Evolutionary conservation across 306 rosid species (phyloP).

Genomic region (Arachis stenosperma): DNA sequence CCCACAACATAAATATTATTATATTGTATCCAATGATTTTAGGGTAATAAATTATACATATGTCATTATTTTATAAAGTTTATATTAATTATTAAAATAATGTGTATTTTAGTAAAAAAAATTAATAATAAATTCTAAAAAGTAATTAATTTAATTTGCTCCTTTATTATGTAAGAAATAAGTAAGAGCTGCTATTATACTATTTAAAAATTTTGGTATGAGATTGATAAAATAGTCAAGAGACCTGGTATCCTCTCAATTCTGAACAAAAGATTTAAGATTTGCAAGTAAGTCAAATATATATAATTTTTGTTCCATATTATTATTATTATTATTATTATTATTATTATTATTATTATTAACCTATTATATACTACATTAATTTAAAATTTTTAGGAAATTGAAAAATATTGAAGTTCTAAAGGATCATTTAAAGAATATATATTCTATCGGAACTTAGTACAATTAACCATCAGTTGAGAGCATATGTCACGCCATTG

Average conservation of each 20-base stretch:
- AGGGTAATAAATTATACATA: constrained; percentile 29
- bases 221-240: constrained; percentile 54
- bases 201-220: constrained; percentile 59
- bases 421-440: constrained; percentile 32
- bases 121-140: no score
- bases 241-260: constrained; percentile 48
- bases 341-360: no score
- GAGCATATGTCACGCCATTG: constrained; percentile 45
- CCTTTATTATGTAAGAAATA: constrained; percentile 52
- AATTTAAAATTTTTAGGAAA: no score
- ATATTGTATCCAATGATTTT: constrained; percentile 51
- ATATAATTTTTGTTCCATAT: no score
- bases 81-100: no score
- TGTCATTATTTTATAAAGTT: no score
- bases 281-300: no score
- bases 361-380: no score
- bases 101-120: no score
- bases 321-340: no score
- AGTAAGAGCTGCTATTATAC: constrained; percentile 60
- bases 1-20: constrained; percentile 51
- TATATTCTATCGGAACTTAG: constrained; percentile 39
- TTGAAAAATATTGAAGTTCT: constrained; percentile 34
- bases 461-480: constrained; percentile 39
- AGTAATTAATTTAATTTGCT: background rate
- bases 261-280: constrained; percentile 50